phyloP scores from a whole-genome alignment of 2,329 filamentous ascomycete genomes.

The Nigrospora osmanthi region DNA sequence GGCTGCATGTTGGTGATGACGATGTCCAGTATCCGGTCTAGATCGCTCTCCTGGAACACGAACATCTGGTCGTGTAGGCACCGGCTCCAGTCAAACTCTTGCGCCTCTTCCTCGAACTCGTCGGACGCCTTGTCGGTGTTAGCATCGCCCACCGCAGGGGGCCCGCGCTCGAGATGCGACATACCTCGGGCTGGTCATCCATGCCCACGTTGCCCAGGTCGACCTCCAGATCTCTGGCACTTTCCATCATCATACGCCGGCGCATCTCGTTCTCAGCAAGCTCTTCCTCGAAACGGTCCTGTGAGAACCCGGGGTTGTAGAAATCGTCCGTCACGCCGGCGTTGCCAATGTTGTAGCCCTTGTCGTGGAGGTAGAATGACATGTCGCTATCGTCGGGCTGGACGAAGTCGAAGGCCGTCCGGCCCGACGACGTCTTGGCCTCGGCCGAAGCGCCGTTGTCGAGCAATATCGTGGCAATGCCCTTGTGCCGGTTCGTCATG shows the following conservation, averaged over 20 bases:
- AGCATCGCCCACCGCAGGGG: constrained; percentile 6
- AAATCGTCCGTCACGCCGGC: constrained; percentile 82
- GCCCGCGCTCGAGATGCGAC: constrained; percentile 12
- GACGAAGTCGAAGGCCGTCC: constrained; percentile 93
- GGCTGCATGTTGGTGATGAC: constrained; percentile 98
- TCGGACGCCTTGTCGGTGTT: constrained; percentile 48
- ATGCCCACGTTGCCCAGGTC: constrained; percentile 92
- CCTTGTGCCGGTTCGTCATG: constrained; percentile 97
- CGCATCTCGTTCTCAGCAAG: constrained; percentile 95
- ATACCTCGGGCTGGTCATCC: constrained; percentile 87
- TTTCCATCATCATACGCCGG: constrained; percentile 98
- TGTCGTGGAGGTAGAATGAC: constrained; percentile 89
- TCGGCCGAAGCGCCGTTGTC: constrained; percentile 95
- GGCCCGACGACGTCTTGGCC: constrained; percentile 86
- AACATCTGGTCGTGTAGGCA: constrained; percentile 99
- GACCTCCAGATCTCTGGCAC: constrained; percentile 91
- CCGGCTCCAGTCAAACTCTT: constrained; percentile 92
- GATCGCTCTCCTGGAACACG: constrained; percentile 91
- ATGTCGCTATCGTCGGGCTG: constrained; percentile 94
- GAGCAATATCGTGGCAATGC: constrained; percentile 84
- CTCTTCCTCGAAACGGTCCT: constrained; percentile 94
- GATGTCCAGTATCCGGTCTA: constrained; percentile 87
- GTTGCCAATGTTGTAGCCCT: constrained; percentile 82
- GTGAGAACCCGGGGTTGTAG: constrained; percentile 84
- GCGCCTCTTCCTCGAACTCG: constrained; percentile 79